Evolutionary conservation across 2,329 filamentous ascomycete genomes (phyloP), one percentile per base, ranked within the genome.

Genomic region (Aspergillus melleus): DNA sequence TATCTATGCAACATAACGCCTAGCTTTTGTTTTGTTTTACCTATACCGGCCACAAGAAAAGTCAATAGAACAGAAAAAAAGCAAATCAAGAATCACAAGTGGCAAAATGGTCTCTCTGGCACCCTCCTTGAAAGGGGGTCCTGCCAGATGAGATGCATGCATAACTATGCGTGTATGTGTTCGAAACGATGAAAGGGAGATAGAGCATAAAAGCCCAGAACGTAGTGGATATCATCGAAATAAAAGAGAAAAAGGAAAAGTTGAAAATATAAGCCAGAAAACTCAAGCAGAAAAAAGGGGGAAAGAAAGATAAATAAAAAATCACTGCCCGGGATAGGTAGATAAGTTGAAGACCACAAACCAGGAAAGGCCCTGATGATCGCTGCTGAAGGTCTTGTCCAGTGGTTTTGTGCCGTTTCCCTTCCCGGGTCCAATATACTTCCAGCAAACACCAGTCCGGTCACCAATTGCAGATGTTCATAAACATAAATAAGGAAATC

Each of bases 141-240:
- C 32, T 36, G 14, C 36, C 36, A n/a, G 36, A 42, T 16, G 14
- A n/a, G 36, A 42, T 42, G 16, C 36, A 42, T 16, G 16, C 36
- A 42, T 42, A 29, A 29, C 26, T 29, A 14, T n/a, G 14, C 14
- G 46, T 26, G 24, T 26, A 49, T 26, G n/a, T 47, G 10, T 22
- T 20, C 19, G 50, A 55, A 55, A 50, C 49, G 57, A 49, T 54
- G 54, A 57, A 55, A 49, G 29, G 36, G 49, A 42, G 42, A 44
- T 42, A 59, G 54, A 60, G 61, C 57, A 58, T 56, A 14, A 54
- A 53, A 44, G 50, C 54, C 60, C 61, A 63, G 62, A 67, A 66
- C 63, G 62, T 50, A 67, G 65, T 66, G 65, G 65, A 67, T 67
- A 67, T 67, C 65, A 67, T 66, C 58, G 49, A 60, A 53, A 59